Evolutionary conservation across 345 rosid genomes (phyloP).

Genomic region (Corchorus olitorius): DNA sequence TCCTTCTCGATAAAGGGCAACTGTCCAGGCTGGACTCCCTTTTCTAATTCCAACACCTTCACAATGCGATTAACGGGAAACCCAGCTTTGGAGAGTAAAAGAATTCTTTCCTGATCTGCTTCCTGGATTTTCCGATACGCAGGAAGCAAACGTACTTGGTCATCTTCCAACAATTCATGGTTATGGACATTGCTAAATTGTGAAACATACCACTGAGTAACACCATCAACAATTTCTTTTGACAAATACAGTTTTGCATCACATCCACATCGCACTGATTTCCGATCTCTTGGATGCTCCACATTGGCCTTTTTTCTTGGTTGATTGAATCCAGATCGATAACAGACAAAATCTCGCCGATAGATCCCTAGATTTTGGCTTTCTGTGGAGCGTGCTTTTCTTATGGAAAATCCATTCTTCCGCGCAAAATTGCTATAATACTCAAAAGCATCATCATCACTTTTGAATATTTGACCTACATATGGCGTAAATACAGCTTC

Average conservation of each 20-base stretch:
- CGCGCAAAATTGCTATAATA: constrained; percentile 83
- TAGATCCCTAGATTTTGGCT: constrained; percentile 88
- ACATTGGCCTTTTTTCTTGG: constrained; percentile 88
- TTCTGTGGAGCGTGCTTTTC: constrained; percentile 90
- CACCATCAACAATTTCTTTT: constrained; percentile 68
- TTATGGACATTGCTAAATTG: constrained; percentile 97
- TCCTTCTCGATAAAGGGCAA: constrained; percentile 91
- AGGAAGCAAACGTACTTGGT: constrained; percentile 88
- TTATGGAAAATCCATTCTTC: constrained; percentile 82
- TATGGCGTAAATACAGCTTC: constrained; percentile 74
- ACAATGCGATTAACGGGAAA: constrained; percentile 89
- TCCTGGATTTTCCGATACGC: constrained; percentile 92
- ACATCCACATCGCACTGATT: constrained; percentile 92
- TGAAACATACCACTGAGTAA: constrained; percentile 77
- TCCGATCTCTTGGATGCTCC: constrained; percentile 92
- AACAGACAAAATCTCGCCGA: constrained; percentile 90
- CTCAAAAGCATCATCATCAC: constrained; percentile 82
- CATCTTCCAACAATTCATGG: constrained; percentile 91
- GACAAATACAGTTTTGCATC: constrained; percentile 88
- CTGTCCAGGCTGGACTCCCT: constrained; percentile 83
- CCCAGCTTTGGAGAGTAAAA: constrained; percentile 89
- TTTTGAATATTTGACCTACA: constrained; percentile 83
- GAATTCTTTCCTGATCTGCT: constrained; percentile 85
- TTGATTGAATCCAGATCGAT: constrained; percentile 92
- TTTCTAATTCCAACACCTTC: constrained; percentile 83